Percentiles rank a stretch among this genome's conserved stretches.
Conservation (phyloP, 768 basidiomycete species). For the Amanita pallidorosea region DNA sequence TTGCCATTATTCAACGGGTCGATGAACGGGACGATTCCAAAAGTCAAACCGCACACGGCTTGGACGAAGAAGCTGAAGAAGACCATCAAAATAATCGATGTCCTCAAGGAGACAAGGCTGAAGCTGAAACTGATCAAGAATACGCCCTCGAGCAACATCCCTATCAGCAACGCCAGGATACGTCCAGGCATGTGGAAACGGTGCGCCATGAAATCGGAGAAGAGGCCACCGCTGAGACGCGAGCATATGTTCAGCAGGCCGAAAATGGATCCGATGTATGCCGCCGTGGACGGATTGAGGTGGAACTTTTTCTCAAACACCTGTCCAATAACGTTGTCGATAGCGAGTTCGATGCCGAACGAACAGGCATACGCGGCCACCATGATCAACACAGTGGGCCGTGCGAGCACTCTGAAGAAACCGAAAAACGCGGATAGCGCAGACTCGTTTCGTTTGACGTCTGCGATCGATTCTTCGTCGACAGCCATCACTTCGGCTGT, state of each 20-base stretch:
- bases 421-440: constrained; percentile 15
- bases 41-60: neutral
- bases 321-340: constrained; percentile 41
- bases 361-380: constrained; percentile 41
- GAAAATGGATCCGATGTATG: constrained; percentile 32
- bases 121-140: constrained; percentile 1
- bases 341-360: constrained; percentile 47
- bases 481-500: neutral
- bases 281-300: constrained; percentile 40
- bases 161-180: neutral
- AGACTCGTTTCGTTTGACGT: constrained; percentile 4
- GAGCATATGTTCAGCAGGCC: constrained; percentile 2
- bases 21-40: constrained; percentile 3
- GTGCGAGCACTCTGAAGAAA: constrained; percentile 22
- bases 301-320: constrained; percentile 23
- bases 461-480: neutral
- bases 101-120: neutral
- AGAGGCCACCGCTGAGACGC: constrained; percentile 3
- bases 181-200: neutral
- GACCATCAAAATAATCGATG: constrained; percentile 1
- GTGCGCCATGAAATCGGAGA: constrained; percentile 3
- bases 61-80: constrained; percentile 4
- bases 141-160: neutral
- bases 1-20: constrained; percentile 3
- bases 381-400: constrained; percentile 44